Evolutionary conservation across 31 red algal genomes (phyloP), one percentile per base, ranked within the genome.

Genomic region (Asparagopsis taxiformis): DNA sequence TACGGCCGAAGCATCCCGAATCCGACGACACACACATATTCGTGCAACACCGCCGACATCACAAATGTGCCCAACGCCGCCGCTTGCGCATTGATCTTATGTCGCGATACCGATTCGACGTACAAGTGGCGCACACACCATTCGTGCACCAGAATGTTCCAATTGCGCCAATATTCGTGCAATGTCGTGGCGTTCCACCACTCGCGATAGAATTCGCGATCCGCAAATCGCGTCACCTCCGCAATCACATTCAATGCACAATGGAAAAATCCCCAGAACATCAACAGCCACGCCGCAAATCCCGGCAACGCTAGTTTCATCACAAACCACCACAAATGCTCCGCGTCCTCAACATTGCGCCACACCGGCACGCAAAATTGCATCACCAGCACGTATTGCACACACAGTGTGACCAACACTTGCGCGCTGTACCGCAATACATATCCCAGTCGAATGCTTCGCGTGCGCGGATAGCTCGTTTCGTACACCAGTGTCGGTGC

Each of bases 121-220:
- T 91, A 97, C 41, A 97, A 38, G 52, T 97, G 93, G 21, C 93
- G 93, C 48, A 97, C 44, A 32, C 84, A 89, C 86, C 86, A 96
- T 55, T 96, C 92, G 66, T 96, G 80, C 29, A 96, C 92, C 11
- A 72, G 86, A 48, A 90, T 71, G 57, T 97, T 97, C 93, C 93
- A 97, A 17, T 67, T 65, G 22, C 77, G 70, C 93, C 93, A 97
- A 56, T 91, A 97, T 39, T 83, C 78, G 24, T 91, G 55, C 39
- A 97, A 63, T 32, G 86, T 85, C 30, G 87, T 91, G 33, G 93
- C 81, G 55, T 97, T 97, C 93, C 93, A 97, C 93, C 93, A 97
- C 20, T 87, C 93, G 34, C 67, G 80, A 65, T 97, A 97, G 60
- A 97, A 97, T 55, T 88, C 69, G 34, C 93, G 68, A 57, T 97